Base-by-base conservation (phyloP, 139 green algal species). In the Coelastrella sp. region DNA sequence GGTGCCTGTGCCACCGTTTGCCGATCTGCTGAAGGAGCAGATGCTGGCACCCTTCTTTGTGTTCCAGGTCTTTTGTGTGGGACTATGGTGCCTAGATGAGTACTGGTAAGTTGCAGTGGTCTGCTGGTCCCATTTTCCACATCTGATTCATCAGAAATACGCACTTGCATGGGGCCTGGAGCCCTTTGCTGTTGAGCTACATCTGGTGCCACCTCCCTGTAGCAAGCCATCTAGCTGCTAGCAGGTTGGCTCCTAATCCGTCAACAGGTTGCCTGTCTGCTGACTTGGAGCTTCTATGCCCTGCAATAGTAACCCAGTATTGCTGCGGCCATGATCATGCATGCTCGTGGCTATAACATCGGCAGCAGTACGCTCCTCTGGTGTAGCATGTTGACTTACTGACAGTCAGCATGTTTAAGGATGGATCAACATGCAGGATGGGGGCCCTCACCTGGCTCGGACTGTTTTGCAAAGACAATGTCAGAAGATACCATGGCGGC, bases 21-120 rank as follows among this genome's bases (percentile, higher is more conserved):
- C 32, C 0, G 81, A 89, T 13, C 87, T 98, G 64, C 90, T 98
- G 8, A 90, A 92, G 87, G 94, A 99, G 79, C 97, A 99, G 89
- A 92, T 99, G 80, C 67, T 98, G 68, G 97, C 96, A 57, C 97
- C 97, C 2, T 99, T 99, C 92, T 99, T 99, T 81, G 92, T 96
- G 67, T 99, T 97, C 88, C 96, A 98, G 91, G 93, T 98, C 35
- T 99, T 99, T 75, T 99, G 97, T 81, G 96, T 99, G 1, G 87
- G 85, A 41, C 93, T 99, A 43, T 99, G 97, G 97, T 95, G 92
- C 57, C 85, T 99, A 34, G 97, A 99, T 75, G 94, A 98, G 62
- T 98, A 98, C 91, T 86, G 80, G 80, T 86, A 51, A 79, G 67
- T 8, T 23, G 68, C 23, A 48, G n/a, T n/a, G n/a, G n/a, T n/a